phyloP scores from a whole-genome alignment of 176 grass and related monocot genomes.

The Rhynchospora tenuis region DNA sequence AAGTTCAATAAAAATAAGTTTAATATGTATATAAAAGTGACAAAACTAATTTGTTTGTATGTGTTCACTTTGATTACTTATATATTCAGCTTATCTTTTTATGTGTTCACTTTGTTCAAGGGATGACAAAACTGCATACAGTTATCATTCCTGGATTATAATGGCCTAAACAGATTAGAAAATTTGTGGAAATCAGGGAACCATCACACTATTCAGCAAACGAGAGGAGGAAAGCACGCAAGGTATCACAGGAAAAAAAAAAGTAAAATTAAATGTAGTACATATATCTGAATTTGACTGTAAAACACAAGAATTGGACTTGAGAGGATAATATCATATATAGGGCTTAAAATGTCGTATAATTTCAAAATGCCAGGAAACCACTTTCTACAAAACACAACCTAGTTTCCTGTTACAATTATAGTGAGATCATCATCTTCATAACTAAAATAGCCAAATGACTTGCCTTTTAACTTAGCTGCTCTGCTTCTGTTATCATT shows the following conservation, averaged over 20 bases:
- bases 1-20: no score
- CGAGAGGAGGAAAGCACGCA: neutral
- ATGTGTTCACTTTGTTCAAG: no score
- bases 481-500: neutral
- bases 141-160: no score
- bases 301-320: neutral
- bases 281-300: no score
- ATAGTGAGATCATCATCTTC: neutral
- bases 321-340: neutral
- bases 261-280: neutral
- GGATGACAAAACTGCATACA: no score
- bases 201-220: neutral
- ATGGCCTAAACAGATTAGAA: neutral
- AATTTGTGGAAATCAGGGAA: neutral
- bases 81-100: no score
- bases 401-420: neutral
- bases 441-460: slow-evolving; percentile 29
- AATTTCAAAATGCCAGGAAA: neutral
- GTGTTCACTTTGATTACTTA: no score
- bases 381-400: neutral
- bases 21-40: no score
- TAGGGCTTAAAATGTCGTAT: neutral
- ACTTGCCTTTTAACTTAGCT: slow-evolving; percentile 22
- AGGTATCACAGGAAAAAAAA: neutral
- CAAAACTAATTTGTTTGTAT: no score